Percentiles rank a stretch among this genome's conserved stretches.
Conservation (phyloP, 2,329 filamentous ascomycete species). For the Colletotrichum karsti region DNA sequence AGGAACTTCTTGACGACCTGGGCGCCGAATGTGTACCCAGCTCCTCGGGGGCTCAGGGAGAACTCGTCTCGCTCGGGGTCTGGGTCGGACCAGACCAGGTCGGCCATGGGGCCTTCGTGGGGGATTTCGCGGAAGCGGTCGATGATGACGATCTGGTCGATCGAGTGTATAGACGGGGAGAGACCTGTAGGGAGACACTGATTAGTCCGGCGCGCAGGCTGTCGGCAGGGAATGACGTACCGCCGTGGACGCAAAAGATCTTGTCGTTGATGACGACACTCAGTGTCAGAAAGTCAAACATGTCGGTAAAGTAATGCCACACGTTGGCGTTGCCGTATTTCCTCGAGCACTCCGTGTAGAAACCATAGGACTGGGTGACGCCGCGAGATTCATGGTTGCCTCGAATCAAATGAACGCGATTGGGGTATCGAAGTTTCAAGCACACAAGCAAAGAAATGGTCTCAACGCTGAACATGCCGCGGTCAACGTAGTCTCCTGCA, state of each 20-base stretch:
- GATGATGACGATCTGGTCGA: slow-evolving; percentile 99
- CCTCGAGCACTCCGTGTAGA: slow-evolving; percentile 97
- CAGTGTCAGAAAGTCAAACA: slow-evolving; percentile 98
- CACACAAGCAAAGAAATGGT: slow-evolving; percentile 98
- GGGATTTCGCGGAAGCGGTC: slow-evolving; percentile 98
- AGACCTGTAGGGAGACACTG: slow-evolving; percentile 65
- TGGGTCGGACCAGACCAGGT: slow-evolving; percentile 97
- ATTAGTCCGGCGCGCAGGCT: too few relatives aligned
- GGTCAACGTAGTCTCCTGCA: slow-evolving; percentile 94
- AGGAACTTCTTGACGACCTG: slow-evolving; percentile 99
- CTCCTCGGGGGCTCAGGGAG: slow-evolving; percentile 89
- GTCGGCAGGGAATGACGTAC: slow-evolving; percentile 50
- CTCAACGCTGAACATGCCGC: slow-evolving; percentile 98
- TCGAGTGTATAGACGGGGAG: slow-evolving; percentile 92
- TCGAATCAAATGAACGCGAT: slow-evolving; percentile 94
- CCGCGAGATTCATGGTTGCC: slow-evolving; percentile 98
- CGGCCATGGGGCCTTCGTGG: slow-evolving; percentile 99
- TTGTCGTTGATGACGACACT: slow-evolving; percentile 98
- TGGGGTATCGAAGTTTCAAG: slow-evolving; percentile 94
- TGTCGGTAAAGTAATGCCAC: slow-evolving; percentile 99
- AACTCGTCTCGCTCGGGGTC: slow-evolving; percentile 98
- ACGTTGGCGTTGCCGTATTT: slow-evolving; percentile 99
- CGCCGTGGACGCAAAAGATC: slow-evolving; percentile 98
- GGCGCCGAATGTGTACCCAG: slow-evolving; percentile 96
- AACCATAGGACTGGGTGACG: slow-evolving; percentile 98